These are phyloP conservation scores for Candida adriatica DNA, from an alignment of 805 yeast genomes.

Conservation along the genomic window DNA sequence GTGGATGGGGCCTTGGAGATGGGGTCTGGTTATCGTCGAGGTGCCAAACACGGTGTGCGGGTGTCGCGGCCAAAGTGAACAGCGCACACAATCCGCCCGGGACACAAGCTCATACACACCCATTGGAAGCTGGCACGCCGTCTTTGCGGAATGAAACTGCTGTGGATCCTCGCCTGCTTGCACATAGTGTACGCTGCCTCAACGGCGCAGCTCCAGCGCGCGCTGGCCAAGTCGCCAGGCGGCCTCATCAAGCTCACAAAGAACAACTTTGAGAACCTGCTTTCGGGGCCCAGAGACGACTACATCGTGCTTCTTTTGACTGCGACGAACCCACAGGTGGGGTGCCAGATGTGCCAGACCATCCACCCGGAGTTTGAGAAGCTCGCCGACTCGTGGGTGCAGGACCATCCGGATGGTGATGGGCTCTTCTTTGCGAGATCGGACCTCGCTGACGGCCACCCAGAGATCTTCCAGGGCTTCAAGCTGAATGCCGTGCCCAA, in stretches of 20 bases:
- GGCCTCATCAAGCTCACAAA: constrained; percentile 48
- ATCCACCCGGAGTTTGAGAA: constrained; percentile 58
- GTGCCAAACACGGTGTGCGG: too few species aligned
- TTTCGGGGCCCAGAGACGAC: constrained; percentile 62
- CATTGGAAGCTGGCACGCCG: too few species aligned
- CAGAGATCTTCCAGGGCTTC: constrained; percentile 35
- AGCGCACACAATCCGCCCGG: too few species aligned
- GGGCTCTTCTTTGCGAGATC: constrained; percentile 66
- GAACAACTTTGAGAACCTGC: constrained; percentile 45
- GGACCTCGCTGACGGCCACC: constrained; percentile 56
- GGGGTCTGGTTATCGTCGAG: too few species aligned
- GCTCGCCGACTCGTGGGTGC: constrained; percentile 58
- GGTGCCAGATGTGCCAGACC: constrained; percentile 68
- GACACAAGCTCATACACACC: too few species aligned
- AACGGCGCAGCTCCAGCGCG: constrained; percentile 20
- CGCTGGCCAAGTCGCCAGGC: constrained; percentile 24
- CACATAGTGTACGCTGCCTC: constrained; percentile 13
- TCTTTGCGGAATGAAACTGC: constrained; percentile 2
- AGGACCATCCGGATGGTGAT: constrained; percentile 49
- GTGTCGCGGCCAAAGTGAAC: too few species aligned
- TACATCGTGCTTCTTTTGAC: constrained; percentile 66
- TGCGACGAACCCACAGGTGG: constrained; percentile 65
- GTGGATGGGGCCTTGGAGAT: too few species aligned
- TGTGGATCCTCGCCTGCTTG: too few species aligned
- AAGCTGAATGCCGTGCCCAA: constrained; percentile 73